Percentiles rank a stretch among this genome's conserved stretches.
phyloP scores from a whole-genome alignment of 2,329 filamentous ascomycete species.

The Xylaria multiplex region DNA sequence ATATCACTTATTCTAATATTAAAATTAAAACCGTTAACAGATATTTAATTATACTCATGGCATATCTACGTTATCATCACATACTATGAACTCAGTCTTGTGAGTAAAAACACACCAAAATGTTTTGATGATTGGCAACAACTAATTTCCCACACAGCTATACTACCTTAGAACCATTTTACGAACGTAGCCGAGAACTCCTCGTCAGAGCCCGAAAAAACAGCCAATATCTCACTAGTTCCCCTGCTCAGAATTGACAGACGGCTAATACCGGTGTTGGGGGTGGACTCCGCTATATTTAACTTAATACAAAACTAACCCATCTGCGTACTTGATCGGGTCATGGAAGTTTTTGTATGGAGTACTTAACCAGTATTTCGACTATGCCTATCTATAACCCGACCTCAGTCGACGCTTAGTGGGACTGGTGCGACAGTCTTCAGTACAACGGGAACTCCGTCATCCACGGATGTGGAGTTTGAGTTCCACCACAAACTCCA shows the following conservation, averaged over 20 bases:
- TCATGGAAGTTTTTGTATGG: neutral
- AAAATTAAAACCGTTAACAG: too few species aligned
- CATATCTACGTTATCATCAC: too few species aligned
- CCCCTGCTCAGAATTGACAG: neutral
- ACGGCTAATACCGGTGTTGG: neutral
- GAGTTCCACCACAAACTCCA: constrained; percentile 21
- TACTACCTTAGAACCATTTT: too few species aligned
- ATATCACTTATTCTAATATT: too few species aligned
- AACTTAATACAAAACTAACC: neutral
- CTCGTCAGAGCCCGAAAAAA: neutral
- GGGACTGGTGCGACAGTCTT: constrained; percentile 8
- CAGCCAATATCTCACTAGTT: neutral
- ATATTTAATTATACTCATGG: too few species aligned
- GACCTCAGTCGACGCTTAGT: neutral
- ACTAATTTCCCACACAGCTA: too few species aligned
- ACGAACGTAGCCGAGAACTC: neutral
- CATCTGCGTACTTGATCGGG: neutral
- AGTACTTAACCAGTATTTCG: neutral
- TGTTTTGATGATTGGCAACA: too few species aligned
- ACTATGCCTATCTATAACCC: neutral
- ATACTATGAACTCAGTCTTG: too few species aligned
- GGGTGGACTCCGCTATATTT: neutral
- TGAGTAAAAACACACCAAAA: too few species aligned
- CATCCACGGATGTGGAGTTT: neutral
- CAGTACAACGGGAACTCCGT: constrained; percentile 14